Conservation (phyloP, 306 rosid species). For the Oxytropis ochrocephala region DNA sequence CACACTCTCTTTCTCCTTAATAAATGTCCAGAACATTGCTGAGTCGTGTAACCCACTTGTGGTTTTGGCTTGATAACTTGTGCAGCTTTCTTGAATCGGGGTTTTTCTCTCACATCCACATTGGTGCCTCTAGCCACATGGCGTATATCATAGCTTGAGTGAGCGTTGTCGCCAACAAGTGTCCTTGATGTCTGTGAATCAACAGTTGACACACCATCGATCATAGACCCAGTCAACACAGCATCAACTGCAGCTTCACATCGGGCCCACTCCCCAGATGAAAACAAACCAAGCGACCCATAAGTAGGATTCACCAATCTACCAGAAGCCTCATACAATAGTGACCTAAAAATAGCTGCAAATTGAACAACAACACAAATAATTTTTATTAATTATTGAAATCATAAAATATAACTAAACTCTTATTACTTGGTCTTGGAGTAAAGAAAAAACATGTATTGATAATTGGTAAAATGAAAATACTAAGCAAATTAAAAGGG, state of each 20-base stretch:
- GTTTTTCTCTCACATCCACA: neutral
- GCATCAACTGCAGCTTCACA: slow-evolving; percentile 64
- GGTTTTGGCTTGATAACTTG: neutral
- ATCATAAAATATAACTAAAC: neutral
- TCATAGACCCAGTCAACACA: slow-evolving; percentile 36
- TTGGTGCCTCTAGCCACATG: slow-evolving; percentile 30
- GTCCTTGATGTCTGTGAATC: neutral
- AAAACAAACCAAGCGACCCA: slow-evolving; percentile 59
- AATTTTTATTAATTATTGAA: neutral
- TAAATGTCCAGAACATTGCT: neutral
- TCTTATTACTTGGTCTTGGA: neutral
- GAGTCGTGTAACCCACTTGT: neutral
- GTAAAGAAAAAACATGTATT: neutral
- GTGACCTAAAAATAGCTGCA: slow-evolving; percentile 50
- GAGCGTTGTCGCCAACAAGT: neutral
- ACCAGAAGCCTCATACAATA: slow-evolving; percentile 66
- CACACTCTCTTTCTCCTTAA: neutral
- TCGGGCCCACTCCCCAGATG: slow-evolving; percentile 42
- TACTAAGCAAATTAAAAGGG: neutral
- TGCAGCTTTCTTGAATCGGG: slow-evolving; percentile 29
- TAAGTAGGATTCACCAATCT: slow-evolving; percentile 56
- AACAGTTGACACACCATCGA: neutral
- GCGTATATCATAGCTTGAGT: slow-evolving; percentile 29
- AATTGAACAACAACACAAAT: neutral
- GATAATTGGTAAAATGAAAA: neutral